Evolutionary conservation across 1,284 basidiomycete genomes (phyloP).

Genomic region (Rhodofomes roseus): DNA sequence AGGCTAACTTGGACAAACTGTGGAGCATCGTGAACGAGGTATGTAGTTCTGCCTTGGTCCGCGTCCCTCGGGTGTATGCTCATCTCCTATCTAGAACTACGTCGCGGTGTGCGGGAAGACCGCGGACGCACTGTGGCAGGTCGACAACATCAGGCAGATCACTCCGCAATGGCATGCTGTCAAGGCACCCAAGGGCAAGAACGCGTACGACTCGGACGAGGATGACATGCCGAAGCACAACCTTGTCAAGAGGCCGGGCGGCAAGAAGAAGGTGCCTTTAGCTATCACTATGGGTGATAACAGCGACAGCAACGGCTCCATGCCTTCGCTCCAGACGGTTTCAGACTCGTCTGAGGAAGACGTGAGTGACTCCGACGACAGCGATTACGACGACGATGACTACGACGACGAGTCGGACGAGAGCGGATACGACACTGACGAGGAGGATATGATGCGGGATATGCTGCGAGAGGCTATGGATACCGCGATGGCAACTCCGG

Average conservation of each 20-base stretch:
- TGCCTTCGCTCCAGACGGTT: constrained; percentile 61
- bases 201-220: constrained; percentile 26
- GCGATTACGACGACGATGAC: constrained; percentile 35
- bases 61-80: too few relatives aligned
- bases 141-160: constrained; percentile 48
- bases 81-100: constrained; percentile 48
- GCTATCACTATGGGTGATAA: constrained; percentile 43
- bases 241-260: constrained; percentile 13
- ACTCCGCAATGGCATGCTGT: constrained; percentile 58
- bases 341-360: constrained; percentile 49
- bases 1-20: constrained; percentile 51
- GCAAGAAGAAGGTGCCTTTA: constrained; percentile 31
- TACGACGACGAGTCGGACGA: constrained; percentile 36
- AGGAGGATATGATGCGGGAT: constrained; percentile 61
- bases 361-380: constrained; percentile 30
- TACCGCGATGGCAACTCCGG: constrained; percentile 49
- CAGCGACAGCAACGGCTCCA: constrained; percentile 44
- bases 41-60: constrained; percentile 14
- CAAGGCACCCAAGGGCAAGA: constrained; percentile 20
- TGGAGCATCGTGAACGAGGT: constrained; percentile 65
- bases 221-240: constrained; percentile 16
- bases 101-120: constrained; percentile 43
- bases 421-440: constrained; percentile 59
- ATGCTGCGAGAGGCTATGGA: constrained; percentile 70
- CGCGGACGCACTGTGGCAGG: constrained; percentile 61